Conservation (phyloP, 2,329 filamentous ascomycete genomes). For the Apiospora sp. region DNA sequence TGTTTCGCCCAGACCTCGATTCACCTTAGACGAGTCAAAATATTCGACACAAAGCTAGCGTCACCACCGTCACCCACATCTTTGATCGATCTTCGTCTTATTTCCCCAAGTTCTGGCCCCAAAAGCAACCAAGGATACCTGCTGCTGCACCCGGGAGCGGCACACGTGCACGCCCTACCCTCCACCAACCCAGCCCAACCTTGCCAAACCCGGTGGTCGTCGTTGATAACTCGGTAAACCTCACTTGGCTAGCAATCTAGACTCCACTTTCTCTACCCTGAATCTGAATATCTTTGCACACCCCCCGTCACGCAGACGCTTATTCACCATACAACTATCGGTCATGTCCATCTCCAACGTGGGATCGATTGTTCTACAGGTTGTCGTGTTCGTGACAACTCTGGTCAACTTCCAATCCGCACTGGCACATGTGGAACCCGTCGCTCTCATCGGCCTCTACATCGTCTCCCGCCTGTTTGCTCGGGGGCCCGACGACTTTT, state of each 20-base stretch:
- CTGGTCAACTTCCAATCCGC: slow-evolving; percentile 61
- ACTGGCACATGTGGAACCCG: slow-evolving; percentile 57
- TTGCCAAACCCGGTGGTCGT: neutral
- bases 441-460: slow-evolving; percentile 56
- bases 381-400: slow-evolving; percentile 62
- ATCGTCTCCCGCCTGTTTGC: slow-evolving; percentile 56
- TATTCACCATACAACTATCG: neutral
- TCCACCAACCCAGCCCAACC: neutral
- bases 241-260: neutral
- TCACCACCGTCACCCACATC: slow-evolving; percentile 2
- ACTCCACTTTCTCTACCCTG: neutral
- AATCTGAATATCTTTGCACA: neutral
- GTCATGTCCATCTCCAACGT: slow-evolving; percentile 60
- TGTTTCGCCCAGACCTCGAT: neutral
- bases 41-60: neutral
- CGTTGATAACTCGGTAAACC: slow-evolving; percentile 14
- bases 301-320: neutral
- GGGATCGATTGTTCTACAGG: slow-evolving; percentile 58
- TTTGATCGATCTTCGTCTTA: neutral
- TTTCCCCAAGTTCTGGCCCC: neutral
- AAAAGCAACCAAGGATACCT: neutral
- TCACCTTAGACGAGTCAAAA: neutral
- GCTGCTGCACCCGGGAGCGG: neutral
- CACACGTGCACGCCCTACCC: slow-evolving; percentile 18
- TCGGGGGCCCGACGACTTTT: slow-evolving; percentile 56